Percentiles rank a stretch among this genome's conserved stretches.
These are phyloP conservation scores for Chlorella sorokiniana DNA, from an alignment of 139 green algal genomes.

Conservation along the genomic window DNA sequence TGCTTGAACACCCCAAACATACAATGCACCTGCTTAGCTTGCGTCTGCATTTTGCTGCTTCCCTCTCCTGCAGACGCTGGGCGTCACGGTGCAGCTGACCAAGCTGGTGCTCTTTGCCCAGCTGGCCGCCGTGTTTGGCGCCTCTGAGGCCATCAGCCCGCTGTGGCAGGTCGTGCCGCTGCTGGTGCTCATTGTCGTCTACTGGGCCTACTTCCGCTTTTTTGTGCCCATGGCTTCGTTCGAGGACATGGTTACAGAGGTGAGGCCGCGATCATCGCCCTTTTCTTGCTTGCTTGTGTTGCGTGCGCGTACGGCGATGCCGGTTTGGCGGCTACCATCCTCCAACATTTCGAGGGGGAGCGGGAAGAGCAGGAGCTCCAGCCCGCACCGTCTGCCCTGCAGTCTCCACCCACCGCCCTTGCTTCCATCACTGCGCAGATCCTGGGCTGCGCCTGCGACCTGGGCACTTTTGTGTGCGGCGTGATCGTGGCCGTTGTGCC, in stretches of 20 bases:
- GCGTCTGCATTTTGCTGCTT: neutral
- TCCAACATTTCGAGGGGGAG: no score
- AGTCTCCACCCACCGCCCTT: neutral
- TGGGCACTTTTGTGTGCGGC: slow-evolving; percentile 26
- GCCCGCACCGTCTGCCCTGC: no score
- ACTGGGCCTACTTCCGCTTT: slow-evolving; percentile 24
- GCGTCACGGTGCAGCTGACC: slow-evolving; percentile 15
- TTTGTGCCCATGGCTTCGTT: slow-evolving; percentile 17
- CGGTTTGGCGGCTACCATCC: no score
- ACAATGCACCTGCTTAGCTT: no score
- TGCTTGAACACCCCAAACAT: no score
- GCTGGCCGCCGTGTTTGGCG: slow-evolving; percentile 7
- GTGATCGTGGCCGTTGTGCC: neutral
- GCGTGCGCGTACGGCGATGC: no score
- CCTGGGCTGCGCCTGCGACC: slow-evolving; percentile 21
- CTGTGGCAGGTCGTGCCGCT: slow-evolving; percentile 26
- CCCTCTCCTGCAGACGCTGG: slow-evolving; percentile 14
- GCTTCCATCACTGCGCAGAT: neutral
- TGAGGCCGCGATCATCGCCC: neutral
- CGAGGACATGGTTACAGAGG: slow-evolving; percentile 1
- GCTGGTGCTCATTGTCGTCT: slow-evolving; percentile 12
- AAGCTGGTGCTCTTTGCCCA: slow-evolving; percentile 28
- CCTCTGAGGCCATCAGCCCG: neutral
- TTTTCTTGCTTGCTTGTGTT: no score
- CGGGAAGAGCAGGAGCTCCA: neutral